Percentiles rank a stretch among this genome's conserved stretches.
Conservation (phyloP, 106 monocot genomes). For the Dendrobium catenatum region DNA sequence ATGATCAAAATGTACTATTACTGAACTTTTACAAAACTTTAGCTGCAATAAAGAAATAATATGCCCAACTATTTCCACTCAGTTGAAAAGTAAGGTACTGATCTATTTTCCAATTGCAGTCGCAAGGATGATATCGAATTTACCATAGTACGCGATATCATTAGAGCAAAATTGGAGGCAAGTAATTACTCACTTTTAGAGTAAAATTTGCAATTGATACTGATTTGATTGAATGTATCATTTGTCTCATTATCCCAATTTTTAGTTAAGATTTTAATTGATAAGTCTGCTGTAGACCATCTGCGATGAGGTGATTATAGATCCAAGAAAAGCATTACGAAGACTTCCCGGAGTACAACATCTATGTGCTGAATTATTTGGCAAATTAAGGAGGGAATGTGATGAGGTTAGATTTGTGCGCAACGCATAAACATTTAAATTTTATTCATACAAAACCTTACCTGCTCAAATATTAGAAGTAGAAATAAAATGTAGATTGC, state of each 20-base stretch:
- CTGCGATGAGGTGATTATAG: conserved; percentile 54
- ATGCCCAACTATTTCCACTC: not conserved
- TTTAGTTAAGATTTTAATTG: not conserved
- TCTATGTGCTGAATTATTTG: conserved; percentile 62
- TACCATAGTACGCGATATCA: conserved; percentile 76
- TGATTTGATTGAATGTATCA: not conserved
- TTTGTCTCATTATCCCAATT: not conserved
- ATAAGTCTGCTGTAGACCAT: conserved; percentile 41
- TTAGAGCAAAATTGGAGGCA: conserved; percentile 86
- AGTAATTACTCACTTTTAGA: conserved; percentile 22
- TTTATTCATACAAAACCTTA: not conserved
- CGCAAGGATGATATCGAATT: conserved; percentile 83
- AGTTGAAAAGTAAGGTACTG: not conserved
- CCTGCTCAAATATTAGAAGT: not conserved
- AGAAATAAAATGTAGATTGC: not conserved
- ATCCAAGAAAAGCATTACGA: conserved; percentile 63
- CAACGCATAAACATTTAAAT: not conserved
- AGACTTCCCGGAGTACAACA: conserved; percentile 95
- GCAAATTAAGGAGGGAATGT: conserved; percentile 61
- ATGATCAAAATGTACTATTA: not conserved
- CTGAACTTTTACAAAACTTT: not conserved
- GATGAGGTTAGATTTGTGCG: conserved; percentile 54
- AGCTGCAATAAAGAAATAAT: not conserved
- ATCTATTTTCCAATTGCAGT: conserved; percentile 37
- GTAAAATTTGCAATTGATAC: not conserved